Conservation (phyloP, 2,329 filamentous ascomycete species). For the Alternaria burnsii region DNA sequence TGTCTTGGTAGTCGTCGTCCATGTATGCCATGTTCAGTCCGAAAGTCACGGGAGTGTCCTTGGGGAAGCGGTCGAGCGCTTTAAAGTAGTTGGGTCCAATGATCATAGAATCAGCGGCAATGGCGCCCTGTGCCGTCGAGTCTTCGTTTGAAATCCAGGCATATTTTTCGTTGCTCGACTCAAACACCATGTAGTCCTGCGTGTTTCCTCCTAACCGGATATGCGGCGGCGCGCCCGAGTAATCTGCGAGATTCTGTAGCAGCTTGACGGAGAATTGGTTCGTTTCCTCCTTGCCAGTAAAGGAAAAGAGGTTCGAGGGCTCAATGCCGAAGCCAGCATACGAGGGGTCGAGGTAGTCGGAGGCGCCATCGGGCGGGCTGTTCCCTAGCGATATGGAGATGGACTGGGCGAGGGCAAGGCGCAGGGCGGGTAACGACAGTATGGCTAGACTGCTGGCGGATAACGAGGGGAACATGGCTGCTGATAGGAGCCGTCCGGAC, state of each 20-base stretch:
- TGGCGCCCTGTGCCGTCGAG: conserved; percentile 51
- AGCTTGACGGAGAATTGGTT: conserved; percentile 60
- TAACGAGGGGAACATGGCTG: conserved; percentile 34
- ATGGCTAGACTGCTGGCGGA: conserved; percentile 24
- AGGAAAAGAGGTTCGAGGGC: conserved; percentile 62
- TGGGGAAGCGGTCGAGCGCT: conserved; percentile 59
- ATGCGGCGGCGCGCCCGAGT: conserved; percentile 59
- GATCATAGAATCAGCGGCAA: conserved; percentile 56
- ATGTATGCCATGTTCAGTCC: conserved; percentile 61
- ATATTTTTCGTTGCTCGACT: conserved; percentile 48
- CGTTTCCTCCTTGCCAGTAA: conserved; percentile 54
- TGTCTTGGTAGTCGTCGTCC: conserved; percentile 54
- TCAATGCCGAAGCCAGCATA: conserved; percentile 63
- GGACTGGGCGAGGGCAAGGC: conserved; percentile 39
- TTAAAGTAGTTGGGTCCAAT: conserved; percentile 60
- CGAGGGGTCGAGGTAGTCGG: conserved; percentile 52
- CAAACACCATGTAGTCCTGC: conserved; percentile 60
- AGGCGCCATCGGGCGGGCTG: conserved; percentile 42
- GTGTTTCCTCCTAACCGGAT: conserved; percentile 63
- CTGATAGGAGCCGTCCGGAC: conserved; percentile 2
- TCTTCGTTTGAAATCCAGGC: conserved; percentile 51
- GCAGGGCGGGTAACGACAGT: conserved; percentile 22
- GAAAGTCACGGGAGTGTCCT: conserved; percentile 60
- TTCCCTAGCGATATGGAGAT: conserved; percentile 43
- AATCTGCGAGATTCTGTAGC: conserved; percentile 59